Evolutionary conservation across 169 alveolate genomes (phyloP).

Genomic region (Cryptosporidium baileyi): DNA sequence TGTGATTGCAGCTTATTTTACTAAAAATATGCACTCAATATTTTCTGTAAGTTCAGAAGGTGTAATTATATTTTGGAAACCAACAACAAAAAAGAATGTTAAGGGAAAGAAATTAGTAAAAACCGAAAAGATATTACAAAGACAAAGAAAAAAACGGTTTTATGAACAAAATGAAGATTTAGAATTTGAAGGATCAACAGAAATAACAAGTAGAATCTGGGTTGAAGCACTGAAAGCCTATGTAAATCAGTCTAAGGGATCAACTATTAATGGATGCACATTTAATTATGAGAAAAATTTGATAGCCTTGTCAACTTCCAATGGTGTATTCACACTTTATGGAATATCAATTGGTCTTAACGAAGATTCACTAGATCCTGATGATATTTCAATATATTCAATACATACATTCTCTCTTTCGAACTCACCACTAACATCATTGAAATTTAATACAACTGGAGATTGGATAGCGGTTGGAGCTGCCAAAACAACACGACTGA

Average conservation of each 20-base stretch:
- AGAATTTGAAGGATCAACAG: neutral
- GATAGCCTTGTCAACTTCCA: conserved; percentile 31
- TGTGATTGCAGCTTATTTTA: conserved; percentile 81
- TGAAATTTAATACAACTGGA: conserved; percentile 79
- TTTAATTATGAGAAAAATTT: conserved; percentile 30
- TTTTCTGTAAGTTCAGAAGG: conserved; percentile 84
- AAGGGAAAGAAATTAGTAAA: conserved; percentile 1
- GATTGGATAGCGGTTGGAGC: conserved; percentile 91
- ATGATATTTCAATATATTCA: neutral
- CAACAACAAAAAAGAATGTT: neutral
- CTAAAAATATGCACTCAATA: conserved; percentile 79
- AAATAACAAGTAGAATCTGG: conserved; percentile 30
- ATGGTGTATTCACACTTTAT: conserved; percentile 50
- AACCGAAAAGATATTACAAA: conserved; percentile 1
- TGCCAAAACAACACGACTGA: conserved; percentile 84
- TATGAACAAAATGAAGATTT: neutral
- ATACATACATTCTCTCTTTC: conserved; percentile 59
- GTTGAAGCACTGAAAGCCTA: conserved; percentile 31
- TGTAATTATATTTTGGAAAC: conserved; percentile 81
- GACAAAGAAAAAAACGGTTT: conserved; percentile 2
- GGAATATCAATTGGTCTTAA: conserved; percentile 18
- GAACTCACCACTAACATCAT: conserved; percentile 28
- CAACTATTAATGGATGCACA: conserved; percentile 40
- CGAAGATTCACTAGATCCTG: neutral
- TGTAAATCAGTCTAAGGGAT: conserved; percentile 45